Conservation (phyloP, 805 yeast species). For the Sugiyamaella lignohabitans region DNA sequence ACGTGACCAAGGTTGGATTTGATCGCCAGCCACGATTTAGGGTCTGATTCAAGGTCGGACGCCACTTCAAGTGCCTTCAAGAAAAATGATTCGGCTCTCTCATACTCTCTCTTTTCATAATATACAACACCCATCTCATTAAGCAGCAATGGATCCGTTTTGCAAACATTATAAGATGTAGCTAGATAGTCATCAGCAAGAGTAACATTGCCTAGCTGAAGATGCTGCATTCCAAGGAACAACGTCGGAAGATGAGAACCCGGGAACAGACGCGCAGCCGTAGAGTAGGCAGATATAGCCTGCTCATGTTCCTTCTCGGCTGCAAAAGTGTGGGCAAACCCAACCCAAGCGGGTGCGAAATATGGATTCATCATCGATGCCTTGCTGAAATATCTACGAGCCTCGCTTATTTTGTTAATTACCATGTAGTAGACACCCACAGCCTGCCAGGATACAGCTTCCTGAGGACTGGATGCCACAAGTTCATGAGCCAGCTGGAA, state of each 20-base stretch:
- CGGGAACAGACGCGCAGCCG: slow-evolving; percentile 79
- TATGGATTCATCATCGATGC: slow-evolving; percentile 84
- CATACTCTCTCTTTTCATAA: slow-evolving; percentile 65
- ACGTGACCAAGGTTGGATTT: slow-evolving; percentile 87
- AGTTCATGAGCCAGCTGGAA: slow-evolving; percentile 76
- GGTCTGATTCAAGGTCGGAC: slow-evolving; percentile 62
- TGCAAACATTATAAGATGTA: slow-evolving; percentile 70
- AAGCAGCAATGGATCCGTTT: slow-evolving; percentile 76
- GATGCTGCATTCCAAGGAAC: slow-evolving; percentile 92
- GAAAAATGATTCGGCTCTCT: slow-evolving; percentile 64
- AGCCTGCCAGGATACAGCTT: slow-evolving; percentile 84
- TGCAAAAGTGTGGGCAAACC: slow-evolving; percentile 97
- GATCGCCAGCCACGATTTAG: slow-evolving; percentile 78
- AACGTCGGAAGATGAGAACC: slow-evolving; percentile 78
- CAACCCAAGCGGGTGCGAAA: slow-evolving; percentile 95
- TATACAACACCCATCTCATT: slow-evolving; percentile 92
- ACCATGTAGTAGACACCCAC: slow-evolving; percentile 86
- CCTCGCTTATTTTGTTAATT: slow-evolving; percentile 66
- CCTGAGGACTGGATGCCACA: slow-evolving; percentile 76
- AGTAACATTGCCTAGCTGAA: slow-evolving; percentile 75
- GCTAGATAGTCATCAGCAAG: slow-evolving; percentile 81
- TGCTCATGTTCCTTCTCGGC: slow-evolving; percentile 99
- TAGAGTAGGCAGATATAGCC: slow-evolving; percentile 93
- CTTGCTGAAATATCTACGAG: slow-evolving; percentile 80
- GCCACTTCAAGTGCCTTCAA: slow-evolving; percentile 67